phyloP scores from a whole-genome alignment of 208 protist species.

The Trichomonas tenax region DNA sequence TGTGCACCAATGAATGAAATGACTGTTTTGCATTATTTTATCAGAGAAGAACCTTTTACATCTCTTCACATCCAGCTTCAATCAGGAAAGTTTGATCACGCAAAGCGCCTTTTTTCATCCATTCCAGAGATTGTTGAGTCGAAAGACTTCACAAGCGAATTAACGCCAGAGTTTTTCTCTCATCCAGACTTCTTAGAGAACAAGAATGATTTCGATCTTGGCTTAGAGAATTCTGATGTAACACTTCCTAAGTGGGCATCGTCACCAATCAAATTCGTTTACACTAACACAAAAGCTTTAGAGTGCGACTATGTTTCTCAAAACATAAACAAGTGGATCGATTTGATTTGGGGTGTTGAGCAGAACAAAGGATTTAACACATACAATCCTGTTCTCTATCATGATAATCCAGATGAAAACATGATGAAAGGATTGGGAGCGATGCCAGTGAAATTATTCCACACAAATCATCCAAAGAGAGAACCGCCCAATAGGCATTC shows the following conservation, averaged over 20 bases:
- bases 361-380: background rate
- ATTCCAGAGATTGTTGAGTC: background rate
- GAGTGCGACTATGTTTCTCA: constrained; percentile 42
- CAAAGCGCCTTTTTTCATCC: background rate
- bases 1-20: background rate
- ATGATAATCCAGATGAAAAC: background rate
- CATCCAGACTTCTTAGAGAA: constrained; percentile 45
- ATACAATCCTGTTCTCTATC: background rate
- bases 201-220: constrained; percentile 41
- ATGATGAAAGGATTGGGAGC: background rate
- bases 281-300: constrained; percentile 41
- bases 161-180: constrained; percentile 55
- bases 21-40: background rate
- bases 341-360: constrained; percentile 49
- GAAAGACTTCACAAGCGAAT: constrained; percentile 22
- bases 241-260: constrained; percentile 28
- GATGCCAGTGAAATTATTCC: background rate
- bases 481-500: background rate
- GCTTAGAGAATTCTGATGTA: constrained; percentile 29
- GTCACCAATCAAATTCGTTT: constrained; percentile 38
- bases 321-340: constrained; percentile 51
- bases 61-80: background rate
- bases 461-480: background rate
- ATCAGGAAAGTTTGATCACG: background rate
- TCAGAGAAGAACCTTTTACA: background rate